Base-by-base conservation (phyloP, 495 filamentous ascomycete genomes). In the Talaromyces adpressus region DNA sequence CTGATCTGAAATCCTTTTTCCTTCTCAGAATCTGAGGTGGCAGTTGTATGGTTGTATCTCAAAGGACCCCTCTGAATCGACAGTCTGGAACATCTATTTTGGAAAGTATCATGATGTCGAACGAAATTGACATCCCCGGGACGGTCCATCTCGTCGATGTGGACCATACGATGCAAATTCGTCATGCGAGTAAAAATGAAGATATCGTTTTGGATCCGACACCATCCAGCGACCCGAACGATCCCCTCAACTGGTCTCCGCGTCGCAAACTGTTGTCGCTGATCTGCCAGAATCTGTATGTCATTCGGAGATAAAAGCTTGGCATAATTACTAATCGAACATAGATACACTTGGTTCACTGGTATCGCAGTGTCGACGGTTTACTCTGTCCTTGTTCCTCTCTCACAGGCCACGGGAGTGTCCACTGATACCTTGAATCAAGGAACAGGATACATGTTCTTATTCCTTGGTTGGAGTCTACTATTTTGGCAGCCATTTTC, bases 401-500 rank as follows among this genome's bases (percentile, higher is more conserved):
- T 89, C 16, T 82, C 81, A 2, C 73, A 85, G 59, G 79, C 76
- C 29, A 83, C 86, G 0, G 80, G 81, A 0, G 65, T 89, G 6
- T 80, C 82, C 3, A 71, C 85, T 16, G 74, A 62, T 23, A 81
- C 82, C 14, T 66, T 86, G 9, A 85, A 84, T 65, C 73, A 83
- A 59, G 86, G 87, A 32, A 89, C 85, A 0, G 86, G 86, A 4
- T 87, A 85, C 70, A 79, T 88, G 77, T 86, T 87, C 63, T 68
- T 89, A 61, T 67, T 86, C 36, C 81, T 84, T 11, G 85, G 85
- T 4, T 88, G 83, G 85, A 84, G 85, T 0, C 77, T 86, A 61
- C 69, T 90, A 3, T 84, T 89, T 68, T 90, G 87, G 87, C 87
- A 90, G 70, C 85, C 86, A 0, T 79, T 88, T 53, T 84, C 87